Conservation (phyloP, 805 yeast genomes). For the Pichia scutulata region DNA sequence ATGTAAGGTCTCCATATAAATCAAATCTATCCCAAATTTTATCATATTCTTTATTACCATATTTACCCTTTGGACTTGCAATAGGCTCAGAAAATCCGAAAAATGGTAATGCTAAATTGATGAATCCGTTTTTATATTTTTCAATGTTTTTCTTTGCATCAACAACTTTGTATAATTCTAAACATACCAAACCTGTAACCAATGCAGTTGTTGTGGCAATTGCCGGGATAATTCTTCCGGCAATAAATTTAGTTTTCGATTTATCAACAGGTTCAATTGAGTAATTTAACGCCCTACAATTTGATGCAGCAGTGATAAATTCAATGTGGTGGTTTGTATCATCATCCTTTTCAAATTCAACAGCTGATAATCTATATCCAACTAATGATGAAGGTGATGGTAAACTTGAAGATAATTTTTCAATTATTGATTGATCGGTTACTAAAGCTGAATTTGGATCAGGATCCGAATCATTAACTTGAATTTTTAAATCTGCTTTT, state of each 20-base stretch:
- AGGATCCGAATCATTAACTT: constrained; percentile 79
- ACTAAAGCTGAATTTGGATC: constrained; percentile 60
- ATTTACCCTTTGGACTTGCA: constrained; percentile 73
- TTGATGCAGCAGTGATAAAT: constrained; percentile 92
- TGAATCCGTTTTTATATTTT: constrained; percentile 85
- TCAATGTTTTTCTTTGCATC: constrained; percentile 71
- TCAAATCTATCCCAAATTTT: constrained; percentile 94
- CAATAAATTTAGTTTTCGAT: constrained; percentile 89
- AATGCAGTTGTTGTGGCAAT: constrained; percentile 98
- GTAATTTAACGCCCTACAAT: constrained; percentile 90
- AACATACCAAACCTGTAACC: constrained; percentile 89
- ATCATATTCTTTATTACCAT: constrained; percentile 73
- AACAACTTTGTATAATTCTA: constrained; percentile 86
- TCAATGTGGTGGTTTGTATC: constrained; percentile 95
- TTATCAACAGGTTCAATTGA: constrained; percentile 83
- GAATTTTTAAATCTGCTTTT: constrained; percentile 66
- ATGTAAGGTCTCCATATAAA: constrained; percentile 63
- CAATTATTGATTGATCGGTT: constrained; percentile 57
- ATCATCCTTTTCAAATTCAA: constrained; percentile 96
- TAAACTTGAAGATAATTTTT: constrained; percentile 61
- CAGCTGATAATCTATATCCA: constrained; percentile 81
- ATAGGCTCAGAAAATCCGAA: constrained; percentile 96
- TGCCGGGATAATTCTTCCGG: constrained; percentile 97
- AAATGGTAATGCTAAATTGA: constrained; percentile 89
- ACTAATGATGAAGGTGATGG: constrained; percentile 87